phyloP scores from a whole-genome alignment of 192 early-diverging fungal genomes.

The Backusella circina region DNA sequence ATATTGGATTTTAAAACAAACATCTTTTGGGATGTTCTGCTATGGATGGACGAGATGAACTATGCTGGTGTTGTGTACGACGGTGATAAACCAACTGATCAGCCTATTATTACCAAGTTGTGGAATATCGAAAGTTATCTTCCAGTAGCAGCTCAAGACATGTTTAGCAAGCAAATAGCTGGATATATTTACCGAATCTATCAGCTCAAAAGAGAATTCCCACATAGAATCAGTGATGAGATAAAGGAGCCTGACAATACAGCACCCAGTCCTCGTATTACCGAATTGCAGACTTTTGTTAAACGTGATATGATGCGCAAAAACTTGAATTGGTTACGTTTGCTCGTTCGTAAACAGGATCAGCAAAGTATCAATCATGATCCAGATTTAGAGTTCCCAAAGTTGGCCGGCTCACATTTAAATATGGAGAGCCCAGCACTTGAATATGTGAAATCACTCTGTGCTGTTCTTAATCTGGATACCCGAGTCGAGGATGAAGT shows the following conservation, averaged over 20 bases:
- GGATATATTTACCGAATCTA: constrained; percentile 69
- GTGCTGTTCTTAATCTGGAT: constrained; percentile 79
- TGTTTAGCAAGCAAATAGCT: constrained; percentile 68
- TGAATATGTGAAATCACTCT: constrained; percentile 79
- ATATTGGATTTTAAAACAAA: constrained; percentile 64
- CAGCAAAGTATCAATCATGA: background rate
- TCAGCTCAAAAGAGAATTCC: constrained; percentile 42
- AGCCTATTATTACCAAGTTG: constrained; percentile 56
- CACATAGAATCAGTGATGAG: background rate
- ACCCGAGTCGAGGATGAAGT: constrained; percentile 69
- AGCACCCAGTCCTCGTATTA: constrained; percentile 18
- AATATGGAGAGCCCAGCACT: constrained; percentile 66
- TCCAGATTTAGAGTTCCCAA: constrained; percentile 37
- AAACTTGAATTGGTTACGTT: constrained; percentile 58
- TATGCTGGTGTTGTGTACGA: constrained; percentile 62
- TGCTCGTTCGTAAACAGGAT: constrained; percentile 47
- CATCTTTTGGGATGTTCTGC: constrained; percentile 73
- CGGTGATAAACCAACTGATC: background rate
- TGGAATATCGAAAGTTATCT: constrained; percentile 94
- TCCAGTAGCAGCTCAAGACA: constrained; percentile 64
- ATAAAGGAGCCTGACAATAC: constrained; percentile 25
- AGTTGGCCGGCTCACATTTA: constrained; percentile 64
- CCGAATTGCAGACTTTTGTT: constrained; percentile 44
- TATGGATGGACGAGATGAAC: constrained; percentile 95
- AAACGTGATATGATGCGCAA: constrained; percentile 59